A percentile compares a stretch with the other conserved stretches of the same genome.
These are phyloP conservation scores for Oryza coarctata DNA, from an alignment of 176 grass and related monocot species.

Conservation along the genomic window DNA sequence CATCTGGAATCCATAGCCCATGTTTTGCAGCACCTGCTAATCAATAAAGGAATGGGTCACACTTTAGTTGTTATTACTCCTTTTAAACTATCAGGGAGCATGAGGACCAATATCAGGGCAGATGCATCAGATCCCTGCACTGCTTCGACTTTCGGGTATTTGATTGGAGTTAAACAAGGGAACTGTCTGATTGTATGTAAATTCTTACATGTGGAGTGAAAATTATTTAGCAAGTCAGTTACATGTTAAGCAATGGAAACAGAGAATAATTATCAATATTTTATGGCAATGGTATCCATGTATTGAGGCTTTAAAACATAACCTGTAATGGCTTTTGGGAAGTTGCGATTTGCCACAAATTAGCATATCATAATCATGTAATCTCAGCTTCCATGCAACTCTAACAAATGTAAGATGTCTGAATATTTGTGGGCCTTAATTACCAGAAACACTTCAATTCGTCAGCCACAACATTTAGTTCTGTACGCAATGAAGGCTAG, in stretches of 20 bases:
- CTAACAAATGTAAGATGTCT: background rate
- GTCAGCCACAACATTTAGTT: background rate
- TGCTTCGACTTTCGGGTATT: background rate
- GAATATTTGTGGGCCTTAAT: slow-evolving; percentile 8
- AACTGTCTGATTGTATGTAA: background rate
- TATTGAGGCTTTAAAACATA: slow-evolving; percentile 10
- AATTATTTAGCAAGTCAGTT: background rate
- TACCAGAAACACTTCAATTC: background rate
- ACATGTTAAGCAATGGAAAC: slow-evolving; percentile 1
- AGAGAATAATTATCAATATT: background rate
- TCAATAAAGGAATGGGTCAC: slow-evolving; percentile 40
- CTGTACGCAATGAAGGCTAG: background rate
- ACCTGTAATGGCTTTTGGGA: background rate
- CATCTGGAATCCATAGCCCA: slow-evolving; percentile 46
- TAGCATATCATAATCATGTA: slow-evolving; percentile 20
- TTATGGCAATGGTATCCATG: slow-evolving; percentile 16
- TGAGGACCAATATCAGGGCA: background rate
- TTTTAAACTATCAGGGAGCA: background rate
- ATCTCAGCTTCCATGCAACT: background rate
- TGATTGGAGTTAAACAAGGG: slow-evolving; percentile 6
- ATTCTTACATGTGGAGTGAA: background rate
- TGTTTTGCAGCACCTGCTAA: slow-evolving; percentile 33
- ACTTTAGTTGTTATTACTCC: slow-evolving; percentile 18
- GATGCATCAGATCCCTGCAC: slow-evolving; percentile 17
- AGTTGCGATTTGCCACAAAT: slow-evolving; percentile 6